These are phyloP conservation scores for Cyclostephanos invisitatus DNA, from an alignment of 108 stramenopile genomes.

Conservation along the genomic window DNA sequence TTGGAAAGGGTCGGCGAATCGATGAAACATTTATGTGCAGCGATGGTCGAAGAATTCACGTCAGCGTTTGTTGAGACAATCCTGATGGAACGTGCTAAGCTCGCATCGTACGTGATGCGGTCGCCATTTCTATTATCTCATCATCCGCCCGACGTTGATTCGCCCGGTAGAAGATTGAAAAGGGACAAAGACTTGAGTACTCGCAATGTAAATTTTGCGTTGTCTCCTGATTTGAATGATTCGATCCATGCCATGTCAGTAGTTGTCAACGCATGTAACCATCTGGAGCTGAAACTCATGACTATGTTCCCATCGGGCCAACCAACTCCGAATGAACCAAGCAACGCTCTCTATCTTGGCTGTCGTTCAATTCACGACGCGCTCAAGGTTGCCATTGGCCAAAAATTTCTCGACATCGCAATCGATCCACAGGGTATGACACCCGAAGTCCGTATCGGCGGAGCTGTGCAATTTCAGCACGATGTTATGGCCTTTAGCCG, in stretches of 20 bases:
- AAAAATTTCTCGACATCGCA: constrained; percentile 73
- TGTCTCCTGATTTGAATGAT: constrained; percentile 65
- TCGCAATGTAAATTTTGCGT: neutral
- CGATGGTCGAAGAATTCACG: constrained; percentile 70
- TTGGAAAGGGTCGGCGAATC: constrained; percentile 65
- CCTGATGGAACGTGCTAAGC: constrained; percentile 72
- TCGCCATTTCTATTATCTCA: constrained; percentile 54
- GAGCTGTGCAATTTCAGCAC: constrained; percentile 47
- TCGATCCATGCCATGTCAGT: constrained; percentile 43
- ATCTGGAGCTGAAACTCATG: neutral
- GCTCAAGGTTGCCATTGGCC: constrained; percentile 45
- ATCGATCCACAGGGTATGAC: constrained; percentile 71
- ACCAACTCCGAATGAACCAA: constrained; percentile 5
- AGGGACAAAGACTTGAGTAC: constrained; percentile 30
- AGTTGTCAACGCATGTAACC: constrained; percentile 21
- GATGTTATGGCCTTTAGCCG: constrained; percentile 28
- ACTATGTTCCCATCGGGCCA: neutral
- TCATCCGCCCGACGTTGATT: constrained; percentile 13
- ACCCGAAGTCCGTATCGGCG: constrained; percentile 52
- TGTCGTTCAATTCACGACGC: constrained; percentile 36
- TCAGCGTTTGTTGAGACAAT: constrained; percentile 68
- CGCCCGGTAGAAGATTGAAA: constrained; percentile 8
- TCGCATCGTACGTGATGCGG: constrained; percentile 78
- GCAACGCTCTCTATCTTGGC: constrained; percentile 21
- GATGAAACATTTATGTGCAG: constrained; percentile 60